Base-by-base conservation (phyloP, 2,329 filamentous ascomycete genomes). In the Trichoderma sp. region DNA sequence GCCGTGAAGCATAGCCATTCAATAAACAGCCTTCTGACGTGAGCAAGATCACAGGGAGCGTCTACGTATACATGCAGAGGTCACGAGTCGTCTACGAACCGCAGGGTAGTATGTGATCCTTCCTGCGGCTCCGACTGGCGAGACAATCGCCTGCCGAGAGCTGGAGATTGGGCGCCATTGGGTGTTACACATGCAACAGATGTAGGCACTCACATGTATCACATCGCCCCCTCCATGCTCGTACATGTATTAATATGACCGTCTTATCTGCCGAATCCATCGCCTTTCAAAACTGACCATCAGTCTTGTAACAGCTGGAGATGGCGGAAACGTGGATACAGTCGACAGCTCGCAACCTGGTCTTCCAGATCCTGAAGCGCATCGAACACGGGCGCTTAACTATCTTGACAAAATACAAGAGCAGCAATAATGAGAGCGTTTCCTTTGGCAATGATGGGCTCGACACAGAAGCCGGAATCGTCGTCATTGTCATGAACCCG, bases 271-370 rank as follows among this genome's bases (percentile, higher is more conserved):
- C 28, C 6, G 6, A 43, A 41, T 0, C 0, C 5, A 28, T 24
- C 12, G 2, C 1, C 15, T 43, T 15, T 21, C 26, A 28, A 26
- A 28, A 21, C 2, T 34, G 43, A 6, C 6, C 21, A 15, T 28
- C 12, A 15, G 12, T 12, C 0, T 7, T 19, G 17, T 21, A n/a
- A 7, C 1, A 26, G 30, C 2, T 41, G 3, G 14, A 56, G 34
- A 67, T 67, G 66, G 17, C 57, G 15, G 67, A 68, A 21, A 66
- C 58, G 14, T 68, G 67, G 67, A 28, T 64, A 26, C 67, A 68
- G 14, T 54, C 58, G 14, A 52, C 60, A 24, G 63, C 67, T 30
- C 58, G 67, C 26, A 52, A 21, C 5, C 5, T 63, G 9, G 55
- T 67, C 21, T 61, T 61, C 43, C 56, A 58, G 30, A 51, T 48